Percentiles rank a stretch among this genome's conserved stretches.
Conservation (phyloP, 106 monocot genomes). For the Amphibolis antarctica region DNA sequence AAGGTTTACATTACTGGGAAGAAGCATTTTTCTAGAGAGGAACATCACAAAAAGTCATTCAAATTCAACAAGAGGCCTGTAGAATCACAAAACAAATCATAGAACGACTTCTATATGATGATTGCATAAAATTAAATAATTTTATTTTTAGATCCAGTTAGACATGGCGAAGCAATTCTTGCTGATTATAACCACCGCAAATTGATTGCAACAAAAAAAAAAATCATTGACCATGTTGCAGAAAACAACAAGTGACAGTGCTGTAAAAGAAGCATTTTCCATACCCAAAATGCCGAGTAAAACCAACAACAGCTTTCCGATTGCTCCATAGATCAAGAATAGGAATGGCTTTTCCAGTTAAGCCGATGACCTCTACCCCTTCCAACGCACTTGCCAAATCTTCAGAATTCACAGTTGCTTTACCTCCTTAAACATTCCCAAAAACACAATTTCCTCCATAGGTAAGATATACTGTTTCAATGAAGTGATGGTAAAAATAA, state of each 20-base stretch:
- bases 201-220: too few species aligned
- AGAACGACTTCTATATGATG: too few species aligned
- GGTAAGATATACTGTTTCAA: neutral
- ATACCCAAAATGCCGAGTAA: slow-evolving; percentile 96
- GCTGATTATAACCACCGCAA: too few species aligned
- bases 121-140: too few species aligned
- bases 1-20: neutral
- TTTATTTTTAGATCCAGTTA: neutral
- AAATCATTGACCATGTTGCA: too few species aligned
- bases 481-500: too few species aligned
- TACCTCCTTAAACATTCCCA: neutral
- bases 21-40: too few species aligned
- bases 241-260: neutral
- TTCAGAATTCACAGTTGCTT: neutral
- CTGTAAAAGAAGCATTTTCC: neutral
- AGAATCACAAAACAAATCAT: too few species aligned
- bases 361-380: slow-evolving; percentile 53
- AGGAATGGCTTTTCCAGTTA: slow-evolving; percentile 47
- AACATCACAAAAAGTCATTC: too few species aligned
- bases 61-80: too few species aligned
- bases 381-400: slow-evolving; percentile 23
- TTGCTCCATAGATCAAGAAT: slow-evolving; percentile 67
- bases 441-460: neutral
- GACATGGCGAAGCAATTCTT: neutral
- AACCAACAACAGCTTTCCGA: slow-evolving; percentile 69